Evolutionary conservation across 106 monocot species (phyloP).

Genomic region (Phalaenopsis aphrodite): DNA sequence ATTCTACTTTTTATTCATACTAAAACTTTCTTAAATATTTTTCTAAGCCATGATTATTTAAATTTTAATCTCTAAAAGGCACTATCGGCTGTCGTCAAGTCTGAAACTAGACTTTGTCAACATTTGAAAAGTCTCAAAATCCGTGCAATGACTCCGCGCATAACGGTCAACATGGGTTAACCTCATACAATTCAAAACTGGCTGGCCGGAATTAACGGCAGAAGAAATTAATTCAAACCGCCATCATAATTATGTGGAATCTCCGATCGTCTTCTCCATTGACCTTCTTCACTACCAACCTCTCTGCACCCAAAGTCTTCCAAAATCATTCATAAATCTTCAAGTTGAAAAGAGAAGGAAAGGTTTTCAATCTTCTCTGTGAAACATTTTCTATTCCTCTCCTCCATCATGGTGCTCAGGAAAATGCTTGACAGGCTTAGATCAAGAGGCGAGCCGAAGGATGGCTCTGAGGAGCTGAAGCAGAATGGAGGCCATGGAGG

Average conservation of each 20-base stretch:
- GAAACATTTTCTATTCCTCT: neutral
- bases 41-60: too few relatives aligned
- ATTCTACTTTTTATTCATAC: too few relatives aligned
- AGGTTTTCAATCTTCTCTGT: neutral
- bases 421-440: slow-evolving; percentile 8
- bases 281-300: neutral
- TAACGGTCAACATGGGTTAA: neutral
- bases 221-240: neutral
- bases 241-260: neutral
- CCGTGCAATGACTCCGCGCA: neutral
- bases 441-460: neutral
- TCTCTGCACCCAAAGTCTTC: neutral
- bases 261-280: neutral
- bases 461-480: neutral
- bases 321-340: too few relatives aligned
- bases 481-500: slow-evolving; percentile 2
- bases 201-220: neutral
- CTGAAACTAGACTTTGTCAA: too few relatives aligned
- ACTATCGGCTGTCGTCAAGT: too few relatives aligned
- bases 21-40: too few relatives aligned
- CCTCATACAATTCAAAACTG: neutral
- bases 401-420: slow-evolving; percentile 1
- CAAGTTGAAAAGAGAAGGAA: too few relatives aligned
- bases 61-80: too few relatives aligned
- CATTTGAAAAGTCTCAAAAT: neutral